Base-by-base conservation (phyloP, 192 early-diverging fungal genomes). In the Podila clonocystis region DNA sequence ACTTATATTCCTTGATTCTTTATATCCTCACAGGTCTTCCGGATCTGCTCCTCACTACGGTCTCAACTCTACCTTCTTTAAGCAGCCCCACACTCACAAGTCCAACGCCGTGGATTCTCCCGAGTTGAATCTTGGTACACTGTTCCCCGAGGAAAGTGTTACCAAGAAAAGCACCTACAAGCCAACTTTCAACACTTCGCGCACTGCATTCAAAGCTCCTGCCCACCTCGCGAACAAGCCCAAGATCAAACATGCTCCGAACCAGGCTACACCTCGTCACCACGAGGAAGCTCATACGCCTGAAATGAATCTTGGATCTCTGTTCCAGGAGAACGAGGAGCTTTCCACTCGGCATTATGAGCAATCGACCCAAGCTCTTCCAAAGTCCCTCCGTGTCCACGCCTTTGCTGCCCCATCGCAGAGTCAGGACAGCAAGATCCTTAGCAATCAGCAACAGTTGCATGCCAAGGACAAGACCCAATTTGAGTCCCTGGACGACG, bases 241-340 rank as follows among this genome's bases (percentile, higher is more conserved):
- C 50, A 36, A 50, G 20, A 30, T 26, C 30, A 62, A 63, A 12
- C 41, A 31, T 22, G 28, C 5, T n/a, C 55, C 22, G 8, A n/a
- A 19, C 55, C 22, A n/a, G 19, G 13, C 55, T 57, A 28, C 55
- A 1, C 28, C 38, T 20, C 30, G 8, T 20, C 24, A 19, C 20
- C 24, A 41, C 5, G n/a, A 70, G 30, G 34, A 63, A 17, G 30
- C 11, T 30, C 61, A 62, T 9, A 62, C 59, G 0, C 65, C 72
- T 1, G 64, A 67, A 28, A 74, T 74, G 64, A 50, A 29, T n/a
- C 48, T 74, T 5, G 64, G 45, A 9, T 17, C 41, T 3, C 12
- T 73, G 11, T 61, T 60, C 64, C 20, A 59, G 5, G 71, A 65
- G 26, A 29, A 38, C 9, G 58, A 66, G 45, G 9, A 5, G 0